Conservation (phyloP, 495 filamentous ascomycete species). For the Collariella sp. region DNA sequence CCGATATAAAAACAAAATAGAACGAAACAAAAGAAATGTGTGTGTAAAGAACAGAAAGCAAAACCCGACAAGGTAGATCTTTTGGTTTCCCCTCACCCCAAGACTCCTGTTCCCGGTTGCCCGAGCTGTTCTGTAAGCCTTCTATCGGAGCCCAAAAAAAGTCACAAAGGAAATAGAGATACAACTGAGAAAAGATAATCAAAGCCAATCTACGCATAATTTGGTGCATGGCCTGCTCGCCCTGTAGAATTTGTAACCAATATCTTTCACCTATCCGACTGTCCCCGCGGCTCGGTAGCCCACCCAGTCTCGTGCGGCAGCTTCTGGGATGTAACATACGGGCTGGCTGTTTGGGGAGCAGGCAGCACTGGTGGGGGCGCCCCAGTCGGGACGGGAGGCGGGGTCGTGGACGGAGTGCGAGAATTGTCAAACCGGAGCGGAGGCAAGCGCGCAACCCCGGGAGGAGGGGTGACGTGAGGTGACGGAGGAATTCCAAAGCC, state of each 20-base stretch:
- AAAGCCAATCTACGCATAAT: neutral
- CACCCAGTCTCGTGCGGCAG: conserved; percentile 34
- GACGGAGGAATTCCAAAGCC: conserved; percentile 32
- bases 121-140: conserved; percentile 24
- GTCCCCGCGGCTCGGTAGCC: conserved; percentile 32
- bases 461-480: conserved; percentile 31
- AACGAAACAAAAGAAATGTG: neutral
- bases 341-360: neutral
- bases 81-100: conserved; percentile 3
- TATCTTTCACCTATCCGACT: conserved; percentile 17
- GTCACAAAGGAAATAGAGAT: conserved; percentile 12
- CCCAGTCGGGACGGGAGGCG: conserved; percentile 14
- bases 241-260: too few relatives aligned
- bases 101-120: conserved; percentile 27
- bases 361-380: conserved; percentile 12
- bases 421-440: conserved; percentile 37
- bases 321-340: conserved; percentile 1
- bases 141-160: conserved; percentile 12
- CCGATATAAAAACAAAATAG: neutral
- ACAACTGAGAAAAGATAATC: neutral
- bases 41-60: conserved; percentile 1
- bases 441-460: conserved; percentile 34
- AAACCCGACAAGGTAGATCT: neutral
- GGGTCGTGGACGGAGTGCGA: conserved; percentile 20
- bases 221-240: neutral